These are phyloP conservation scores for Astraeus odoratus DNA, from an alignment of 768 basidiomycete species.

Conservation along the genomic window DNA sequence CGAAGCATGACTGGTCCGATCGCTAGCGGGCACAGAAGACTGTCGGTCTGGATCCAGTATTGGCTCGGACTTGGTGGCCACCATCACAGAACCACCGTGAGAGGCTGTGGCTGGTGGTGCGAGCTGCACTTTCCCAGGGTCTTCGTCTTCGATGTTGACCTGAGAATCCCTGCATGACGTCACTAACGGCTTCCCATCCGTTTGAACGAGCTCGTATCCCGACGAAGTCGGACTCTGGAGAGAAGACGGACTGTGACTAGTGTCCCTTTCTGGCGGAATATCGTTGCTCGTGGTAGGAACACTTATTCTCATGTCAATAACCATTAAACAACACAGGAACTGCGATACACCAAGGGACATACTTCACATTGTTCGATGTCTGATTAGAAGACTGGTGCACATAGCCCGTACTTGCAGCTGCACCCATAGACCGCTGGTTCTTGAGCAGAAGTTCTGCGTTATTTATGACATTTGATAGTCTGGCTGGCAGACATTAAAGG, in stretches of 20 bases:
- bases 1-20: background rate
- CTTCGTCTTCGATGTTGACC: background rate
- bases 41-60: background rate
- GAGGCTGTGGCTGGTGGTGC: background rate
- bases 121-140: background rate
- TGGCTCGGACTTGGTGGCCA: background rate
- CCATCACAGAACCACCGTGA: background rate
- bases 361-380: background rate
- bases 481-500: slow-evolving; percentile 8
- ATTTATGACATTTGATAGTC: slow-evolving; percentile 12
- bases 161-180: background rate
- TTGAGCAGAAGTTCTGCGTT: slow-evolving; percentile 6
- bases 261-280: background rate
- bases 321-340: background rate
- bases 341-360: background rate
- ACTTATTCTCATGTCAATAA: background rate
- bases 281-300: background rate
- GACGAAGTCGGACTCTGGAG: background rate
- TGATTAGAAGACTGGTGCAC: background rate
- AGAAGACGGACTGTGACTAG: no score
- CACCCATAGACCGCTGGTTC: background rate
- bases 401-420: background rate
- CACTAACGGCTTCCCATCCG: background rate
- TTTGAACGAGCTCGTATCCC: background rate
- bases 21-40: background rate